Evolutionary conservation across 495 filamentous ascomycete species (phyloP), one percentile per base, ranked within the genome.

Genomic region (Xylaria telfairii): DNA sequence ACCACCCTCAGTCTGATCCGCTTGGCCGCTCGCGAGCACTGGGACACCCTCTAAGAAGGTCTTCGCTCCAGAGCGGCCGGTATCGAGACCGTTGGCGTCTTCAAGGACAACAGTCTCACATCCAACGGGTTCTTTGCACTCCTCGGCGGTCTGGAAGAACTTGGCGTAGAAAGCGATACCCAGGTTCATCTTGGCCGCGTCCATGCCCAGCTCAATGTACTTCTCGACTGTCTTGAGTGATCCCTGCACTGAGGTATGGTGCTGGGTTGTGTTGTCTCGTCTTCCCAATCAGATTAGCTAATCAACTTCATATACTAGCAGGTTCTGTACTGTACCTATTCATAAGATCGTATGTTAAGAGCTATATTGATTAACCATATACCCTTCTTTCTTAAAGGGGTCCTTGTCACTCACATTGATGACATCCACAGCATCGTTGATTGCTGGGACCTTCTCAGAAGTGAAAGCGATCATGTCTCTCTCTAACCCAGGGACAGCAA

Each of bases 261-360:
- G 88, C 15, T 72, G 80, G 6, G 89, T 91, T 26, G 79, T 75
- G 72, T 83, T 88, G 77, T 91, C 86, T 19, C 90, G 88, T 41
- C 89, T 69, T 61, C 19, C 41, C 69, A 41, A 62, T 8, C 15
- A 46, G 41, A 60, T 64, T 63, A 62, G 54, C 26, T 9, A 57
- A 30, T 21, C 26, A 37, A 24, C 54, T 13, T 68, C 19, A 34
- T 28, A 46, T 26, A 46, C 19, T 10, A 61, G 30, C 5, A 60
- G 34, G 9, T 9, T 21, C 8, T 28, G 60, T 28, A 51, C 41
- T 44, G 8, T 71, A 75, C 74, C 76, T 87, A 81, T 90, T 91
- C 83, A 89, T 88, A 67, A 92, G 74, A 73, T 92, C 90, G 79
- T 92, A 92, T 32, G 84, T 82, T 89, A 92, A 90, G 47, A 91